Base-by-base conservation (phyloP, 169 alveolate genomes). In the Plasmodium malariae region DNA sequence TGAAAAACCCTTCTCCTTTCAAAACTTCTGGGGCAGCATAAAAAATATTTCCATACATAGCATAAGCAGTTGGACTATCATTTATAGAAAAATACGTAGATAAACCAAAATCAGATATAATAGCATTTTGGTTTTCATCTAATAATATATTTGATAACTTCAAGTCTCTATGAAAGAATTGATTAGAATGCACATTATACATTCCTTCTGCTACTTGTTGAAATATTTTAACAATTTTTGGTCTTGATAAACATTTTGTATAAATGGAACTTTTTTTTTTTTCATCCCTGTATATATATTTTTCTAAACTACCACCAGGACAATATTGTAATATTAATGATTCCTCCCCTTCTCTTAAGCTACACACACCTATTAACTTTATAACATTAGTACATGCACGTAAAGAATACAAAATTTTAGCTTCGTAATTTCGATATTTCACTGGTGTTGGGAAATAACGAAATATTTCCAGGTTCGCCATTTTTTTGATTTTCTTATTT, bases 1-100 rank as follows among this genome's bases (percentile, higher is more conserved):
- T 88, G 76, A 87, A 92, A 71, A 92, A 92, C 2, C 95, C 95
- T 49, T 92, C 95, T 30, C 92, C 92, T 78, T 92, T 92, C 21
- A 92, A 45, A 30, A 92, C 95, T 54, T 92, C 95, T 0, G 95
- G 95, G 11, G 95, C 95, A 2, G 95, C 95, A 78, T 92, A 92
- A 88, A 89, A 92, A 28, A 78, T 87, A 63, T 92, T 92, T 14
- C 95, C 95, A 88, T 74, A 92, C 17, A 85, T 89, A 3, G 95
- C 90, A 67, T 86, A 88, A n/a, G 93, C 89, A 74, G 93, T 87
- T 43, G 92, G 92, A 24, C 92, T 87, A 49, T 78, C 92, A 65
- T 60, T 83, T 34, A 68, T 5, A 19, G 92, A 92, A 54, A 88
- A 85, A 51, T 86, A 48, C 3, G 92, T 70, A 37, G 95, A 88